Percentiles rank a stretch among this genome's conserved stretches.
phyloP scores from a whole-genome alignment of 2,329 filamentous ascomycete species.

The Ramularia collo-cygni region DNA sequence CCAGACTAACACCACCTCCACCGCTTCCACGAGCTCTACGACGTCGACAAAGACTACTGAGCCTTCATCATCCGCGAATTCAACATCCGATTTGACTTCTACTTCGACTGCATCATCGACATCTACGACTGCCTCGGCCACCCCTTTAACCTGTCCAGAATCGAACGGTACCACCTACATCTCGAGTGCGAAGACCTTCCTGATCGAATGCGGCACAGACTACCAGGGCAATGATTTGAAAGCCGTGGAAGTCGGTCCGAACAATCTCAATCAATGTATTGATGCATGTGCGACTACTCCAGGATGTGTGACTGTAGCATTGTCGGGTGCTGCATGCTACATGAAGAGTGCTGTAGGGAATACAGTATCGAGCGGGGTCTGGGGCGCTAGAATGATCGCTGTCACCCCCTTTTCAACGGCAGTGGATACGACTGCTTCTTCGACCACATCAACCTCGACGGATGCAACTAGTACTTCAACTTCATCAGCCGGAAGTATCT shows the following conservation, averaged over 20 bases:
- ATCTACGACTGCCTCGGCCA: conserved; percentile 10
- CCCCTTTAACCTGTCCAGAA: conserved; percentile 21
- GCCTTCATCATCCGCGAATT: conserved; percentile 1
- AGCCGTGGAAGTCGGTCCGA: conserved; percentile 15
- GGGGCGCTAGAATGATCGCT: conserved; percentile 25
- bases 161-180: conserved; percentile 21
- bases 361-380: conserved; percentile 14
- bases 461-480: neutral
- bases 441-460: conserved; percentile 11
- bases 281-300: conserved; percentile 25
- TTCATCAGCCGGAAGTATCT: neutral
- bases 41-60: conserved; percentile 6
- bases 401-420: too few relatives aligned
- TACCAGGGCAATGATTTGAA: conserved; percentile 24
- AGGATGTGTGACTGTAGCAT: conserved; percentile 28
- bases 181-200: conserved; percentile 23
- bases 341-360: conserved; percentile 25
- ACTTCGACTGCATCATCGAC: conserved; percentile 10
- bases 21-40: conserved; percentile 6
- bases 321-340: conserved; percentile 29
- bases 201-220: conserved; percentile 21
- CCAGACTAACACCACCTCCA: too few relatives aligned
- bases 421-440: conserved; percentile 6
- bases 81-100: conserved; percentile 5
- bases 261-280: conserved; percentile 25